A percentile compares a stretch with the other conserved stretches of the same genome.
phyloP scores from a whole-genome alignment of 257 asterid genomes.

The Scutellaria barbata region DNA sequence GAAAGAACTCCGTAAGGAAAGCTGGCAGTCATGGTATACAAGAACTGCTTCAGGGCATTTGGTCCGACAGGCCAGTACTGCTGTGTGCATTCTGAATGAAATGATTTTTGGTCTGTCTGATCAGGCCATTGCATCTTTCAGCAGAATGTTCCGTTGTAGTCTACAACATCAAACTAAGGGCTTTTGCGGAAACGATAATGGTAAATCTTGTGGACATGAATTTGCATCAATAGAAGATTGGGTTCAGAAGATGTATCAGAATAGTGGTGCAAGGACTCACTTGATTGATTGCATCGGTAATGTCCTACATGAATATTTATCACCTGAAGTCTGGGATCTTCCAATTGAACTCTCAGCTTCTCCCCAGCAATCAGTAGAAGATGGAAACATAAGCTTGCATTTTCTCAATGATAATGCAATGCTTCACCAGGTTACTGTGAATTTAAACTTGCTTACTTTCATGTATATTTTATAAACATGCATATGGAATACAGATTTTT shows the following conservation, averaged over 20 bases:
- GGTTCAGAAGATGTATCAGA: constrained; percentile 47
- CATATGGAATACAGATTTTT: constrained; percentile 18
- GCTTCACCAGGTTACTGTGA: constrained; percentile 79
- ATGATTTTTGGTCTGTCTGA: constrained; percentile 87
- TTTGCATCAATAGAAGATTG: constrained; percentile 42
- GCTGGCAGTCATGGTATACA: constrained; percentile 88
- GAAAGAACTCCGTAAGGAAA: constrained; percentile 64
- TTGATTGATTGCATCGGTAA: constrained; percentile 79
- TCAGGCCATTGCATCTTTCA: constrained; percentile 53
- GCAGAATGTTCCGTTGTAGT: constrained; percentile 49
- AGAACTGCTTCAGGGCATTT: constrained; percentile 77
- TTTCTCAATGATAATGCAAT: constrained; percentile 76
- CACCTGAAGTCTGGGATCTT: constrained; percentile 93
- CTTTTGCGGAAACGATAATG: constrained; percentile 33
- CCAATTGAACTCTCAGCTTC: constrained; percentile 67
- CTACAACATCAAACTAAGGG: constrained; percentile 38
- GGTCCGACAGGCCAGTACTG: constrained; percentile 92
- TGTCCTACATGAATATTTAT: constrained; percentile 84
- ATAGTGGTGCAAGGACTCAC: constrained; percentile 48
- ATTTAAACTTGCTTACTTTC: constrained; percentile 16
- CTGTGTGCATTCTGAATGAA: constrained; percentile 85
- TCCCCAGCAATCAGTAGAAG: constrained; percentile 54
- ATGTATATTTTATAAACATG: constrained; percentile 19
- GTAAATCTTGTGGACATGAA: constrained; percentile 37
- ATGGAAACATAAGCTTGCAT: constrained; percentile 61